Base-by-base conservation (phyloP, 2,329 filamentous ascomycete species). In the Grosmannia penicillata region DNA sequence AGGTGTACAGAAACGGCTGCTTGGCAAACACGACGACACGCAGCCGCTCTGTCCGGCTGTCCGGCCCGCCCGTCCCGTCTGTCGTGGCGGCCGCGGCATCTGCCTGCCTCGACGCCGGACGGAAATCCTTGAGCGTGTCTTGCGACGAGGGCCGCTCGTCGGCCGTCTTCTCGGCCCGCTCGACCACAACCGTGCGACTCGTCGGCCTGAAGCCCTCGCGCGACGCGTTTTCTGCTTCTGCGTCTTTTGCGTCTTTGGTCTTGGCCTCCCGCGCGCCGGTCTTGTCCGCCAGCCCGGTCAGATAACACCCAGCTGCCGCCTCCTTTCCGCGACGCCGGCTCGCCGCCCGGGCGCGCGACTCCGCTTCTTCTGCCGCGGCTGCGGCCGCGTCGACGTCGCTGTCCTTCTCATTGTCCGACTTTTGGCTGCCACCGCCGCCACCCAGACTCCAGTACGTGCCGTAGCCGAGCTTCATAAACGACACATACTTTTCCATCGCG, bases 1-100 rank as follows among this genome's bases (percentile, higher is more conserved):
- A 78, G 2, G 78, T 72, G 53, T 82, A 87, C 34, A 89, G 70
- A 56, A 89, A 89, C 0, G 83, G 83, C 19, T 69, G 71, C 53
- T 77, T 75, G 33, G 78, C 70, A 51, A 86, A 87, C 36, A 86
- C 70, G 7, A 86, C 69, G 2, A 83, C 77, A 1, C 78, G 72
- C 30, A 86, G 55, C 47, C 68, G 72, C 42, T 65, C 62, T 3
- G 62, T 59, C 49, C 70, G 72, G 51, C 68, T 71, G 41, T 24
- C n/a, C n/a, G n/a, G 7, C 23, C 4, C n/a, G 21, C 22, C 8
- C 9, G 10, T n/a, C 28, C n/a, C 28, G 3, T 4, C 5, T 15
- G 8, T 18, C 10, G 15, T 15, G 11, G 31, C 19, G 3, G 29
- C 17, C 17, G 6, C 17, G 29, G 9, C 28, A n/a, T n/a, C 53